A percentile compares a stretch with the other conserved stretches of the same genome.
These are phyloP conservation scores for Ustilago esculenta DNA, from an alignment of 1,284 basidiomycete species.

Conservation along the genomic window DNA sequence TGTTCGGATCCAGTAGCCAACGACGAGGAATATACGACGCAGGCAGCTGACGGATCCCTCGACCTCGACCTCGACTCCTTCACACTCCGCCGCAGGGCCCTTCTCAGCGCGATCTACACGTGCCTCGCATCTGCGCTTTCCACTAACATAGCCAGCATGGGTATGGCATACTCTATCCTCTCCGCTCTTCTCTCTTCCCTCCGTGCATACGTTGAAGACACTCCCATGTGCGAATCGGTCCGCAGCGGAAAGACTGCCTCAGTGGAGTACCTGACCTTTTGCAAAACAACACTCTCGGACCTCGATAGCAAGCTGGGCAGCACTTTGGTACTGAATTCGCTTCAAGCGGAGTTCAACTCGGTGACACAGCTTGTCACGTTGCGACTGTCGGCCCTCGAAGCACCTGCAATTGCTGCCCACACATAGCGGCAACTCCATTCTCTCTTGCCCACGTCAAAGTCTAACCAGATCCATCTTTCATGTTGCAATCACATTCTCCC, in stretches of 20 bases:
- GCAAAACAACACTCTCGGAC: conserved; percentile 7
- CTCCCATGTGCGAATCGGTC: conserved; percentile 7
- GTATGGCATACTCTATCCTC: conserved; percentile 30
- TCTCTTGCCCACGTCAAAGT: too few species aligned
- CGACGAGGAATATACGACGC: too few species aligned
- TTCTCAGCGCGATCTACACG: conserved; percentile 9
- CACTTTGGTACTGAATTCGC: conserved; percentile 2
- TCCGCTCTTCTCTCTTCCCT: conserved; percentile 39
- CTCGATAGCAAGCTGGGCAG: conserved; percentile 2
- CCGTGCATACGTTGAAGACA: conserved; percentile 35
- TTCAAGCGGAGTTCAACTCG: neutral
- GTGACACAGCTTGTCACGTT: neutral
- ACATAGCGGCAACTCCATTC: too few species aligned
- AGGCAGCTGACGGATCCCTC: neutral
- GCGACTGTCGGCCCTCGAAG: too few species aligned
- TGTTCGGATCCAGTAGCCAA: too few species aligned
- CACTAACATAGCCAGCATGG: conserved; percentile 4
- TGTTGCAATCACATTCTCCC: too few species aligned
- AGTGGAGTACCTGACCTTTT: conserved; percentile 13
- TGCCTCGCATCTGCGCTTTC: conserved; percentile 9
- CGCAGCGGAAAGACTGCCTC: neutral
- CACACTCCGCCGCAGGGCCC: neutral
- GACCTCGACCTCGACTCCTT: conserved; percentile 22
- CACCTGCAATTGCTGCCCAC: too few species aligned
- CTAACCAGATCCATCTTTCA: too few species aligned